phyloP scores from a whole-genome alignment of 2,329 filamentous ascomycete genomes.

The Colletotrichum siamense region DNA sequence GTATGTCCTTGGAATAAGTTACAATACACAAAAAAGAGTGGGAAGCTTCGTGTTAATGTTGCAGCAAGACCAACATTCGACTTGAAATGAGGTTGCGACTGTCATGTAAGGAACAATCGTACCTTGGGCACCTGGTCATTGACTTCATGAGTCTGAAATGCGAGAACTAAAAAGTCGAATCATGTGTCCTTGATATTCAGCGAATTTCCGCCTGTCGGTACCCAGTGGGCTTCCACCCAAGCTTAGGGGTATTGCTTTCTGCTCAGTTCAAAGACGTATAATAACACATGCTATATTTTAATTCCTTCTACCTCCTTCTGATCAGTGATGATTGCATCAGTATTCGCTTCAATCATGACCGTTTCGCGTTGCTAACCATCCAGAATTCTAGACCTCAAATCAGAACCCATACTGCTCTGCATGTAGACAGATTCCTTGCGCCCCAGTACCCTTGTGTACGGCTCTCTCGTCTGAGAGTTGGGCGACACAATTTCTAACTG shows the following conservation, averaged over 20 bases:
- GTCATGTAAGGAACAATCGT: neutral
- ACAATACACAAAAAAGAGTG: neutral
- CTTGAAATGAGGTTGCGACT: neutral
- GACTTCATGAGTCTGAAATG: neutral
- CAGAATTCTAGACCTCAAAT: neutral
- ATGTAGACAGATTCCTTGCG: constrained; percentile 65
- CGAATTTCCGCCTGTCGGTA: neutral
- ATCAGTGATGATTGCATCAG: neutral
- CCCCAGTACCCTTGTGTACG: constrained; percentile 68
- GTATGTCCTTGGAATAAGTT: neutral
- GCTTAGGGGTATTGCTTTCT: neutral
- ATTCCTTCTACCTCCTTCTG: neutral
- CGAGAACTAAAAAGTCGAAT: neutral
- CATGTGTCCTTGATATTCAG: neutral
- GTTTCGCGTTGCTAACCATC: neutral
- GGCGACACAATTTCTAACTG: constrained; percentile 60
- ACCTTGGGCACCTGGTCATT: neutral
- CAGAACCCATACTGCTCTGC: constrained; percentile 66
- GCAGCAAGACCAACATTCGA: neutral
- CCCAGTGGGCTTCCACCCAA: neutral
- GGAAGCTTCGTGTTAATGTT: neutral
- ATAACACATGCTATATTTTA: neutral
- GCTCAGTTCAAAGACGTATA: neutral
- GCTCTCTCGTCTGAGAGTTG: constrained; percentile 64
- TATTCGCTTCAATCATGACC: neutral